Evolutionary conservation across 1,284 basidiomycete species (phyloP).

Genomic region (Austroboletus novae-zelandiae): DNA sequence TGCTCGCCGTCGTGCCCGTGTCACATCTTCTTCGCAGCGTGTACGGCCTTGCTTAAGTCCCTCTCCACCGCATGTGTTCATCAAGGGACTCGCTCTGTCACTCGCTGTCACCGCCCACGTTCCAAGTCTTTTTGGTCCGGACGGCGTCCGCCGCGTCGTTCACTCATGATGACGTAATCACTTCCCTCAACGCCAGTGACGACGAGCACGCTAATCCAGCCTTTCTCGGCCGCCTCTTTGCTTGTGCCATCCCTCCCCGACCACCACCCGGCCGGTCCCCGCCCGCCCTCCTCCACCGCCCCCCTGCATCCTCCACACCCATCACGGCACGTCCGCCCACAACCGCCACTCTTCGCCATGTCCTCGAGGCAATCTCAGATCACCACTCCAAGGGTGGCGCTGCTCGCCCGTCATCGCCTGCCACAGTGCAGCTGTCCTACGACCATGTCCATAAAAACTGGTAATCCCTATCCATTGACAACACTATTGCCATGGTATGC

Average conservation of each 20-base stretch:
- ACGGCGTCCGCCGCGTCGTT: slow-evolving; percentile 18
- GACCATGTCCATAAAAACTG: no score
- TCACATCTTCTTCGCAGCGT: slow-evolving; percentile 14
- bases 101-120: slow-evolving; percentile 3
- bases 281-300: slow-evolving; percentile 7
- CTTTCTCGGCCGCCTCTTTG: background rate
- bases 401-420: no score
- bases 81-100: slow-evolving; percentile 11
- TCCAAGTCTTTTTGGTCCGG: slow-evolving; percentile 20
- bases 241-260: background rate
- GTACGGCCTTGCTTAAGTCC: slow-evolving; percentile 7
- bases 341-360: no score
- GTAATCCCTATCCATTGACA: no score
- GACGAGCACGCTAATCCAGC: slow-evolving; percentile 18
- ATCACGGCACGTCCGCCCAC: background rate
- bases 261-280: background rate
- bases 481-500: no score
- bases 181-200: slow-evolving; percentile 20
- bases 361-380: no score
- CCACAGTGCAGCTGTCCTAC: no score
- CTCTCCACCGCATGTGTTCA: slow-evolving; percentile 10
- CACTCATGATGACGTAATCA: slow-evolving; percentile 19
- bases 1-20: slow-evolving; percentile 9
- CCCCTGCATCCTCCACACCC: background rate
- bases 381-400: no score